phyloP scores from a whole-genome alignment of 2,329 filamentous ascomycete species.

The Xylariales sp. region DNA sequence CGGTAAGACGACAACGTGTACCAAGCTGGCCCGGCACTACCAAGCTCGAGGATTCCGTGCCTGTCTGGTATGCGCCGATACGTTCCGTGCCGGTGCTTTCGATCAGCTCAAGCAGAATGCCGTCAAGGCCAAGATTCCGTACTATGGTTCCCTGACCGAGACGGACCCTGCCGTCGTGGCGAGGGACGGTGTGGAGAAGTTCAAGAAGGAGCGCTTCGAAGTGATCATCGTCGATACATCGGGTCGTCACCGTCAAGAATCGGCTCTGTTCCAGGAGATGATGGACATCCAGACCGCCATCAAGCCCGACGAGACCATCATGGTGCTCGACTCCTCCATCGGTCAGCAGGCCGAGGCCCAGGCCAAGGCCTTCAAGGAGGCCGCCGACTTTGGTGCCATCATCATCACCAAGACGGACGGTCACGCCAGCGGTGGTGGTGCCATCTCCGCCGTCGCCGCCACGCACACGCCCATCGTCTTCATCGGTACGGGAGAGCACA shows the following conservation, averaged over 20 bases:
- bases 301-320: slow-evolving; percentile 91
- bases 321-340: slow-evolving; percentile 95
- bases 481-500: slow-evolving; percentile 95
- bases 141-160: slow-evolving; percentile 94
- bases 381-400: slow-evolving; percentile 94
- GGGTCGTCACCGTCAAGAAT: slow-evolving; percentile 90
- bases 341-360: slow-evolving; percentile 94
- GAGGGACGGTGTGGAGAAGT: slow-evolving; percentile 94
- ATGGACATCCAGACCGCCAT: slow-evolving; percentile 91
- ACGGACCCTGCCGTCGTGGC: slow-evolving; percentile 93
- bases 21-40: slow-evolving; percentile 93
- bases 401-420: slow-evolving; percentile 99
- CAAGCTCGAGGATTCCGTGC: slow-evolving; percentile 88
- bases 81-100: slow-evolving; percentile 96
- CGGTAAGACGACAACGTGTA: slow-evolving; percentile 97
- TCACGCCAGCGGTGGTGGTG: slow-evolving; percentile 90
- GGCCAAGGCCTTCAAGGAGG: slow-evolving; percentile 94
- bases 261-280: slow-evolving; percentile 96
- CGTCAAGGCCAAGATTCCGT: slow-evolving; percentile 97
- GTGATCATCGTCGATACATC: slow-evolving; percentile 98
- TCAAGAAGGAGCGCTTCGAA: slow-evolving; percentile 98
- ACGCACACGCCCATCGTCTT: slow-evolving; percentile 97
- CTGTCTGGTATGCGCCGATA: slow-evolving; percentile 94
- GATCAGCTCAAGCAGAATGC: slow-evolving; percentile 99
- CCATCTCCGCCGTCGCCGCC: slow-evolving; percentile 94